Conservation (phyloP, 805 yeast genomes). For the Starmerella floris region DNA sequence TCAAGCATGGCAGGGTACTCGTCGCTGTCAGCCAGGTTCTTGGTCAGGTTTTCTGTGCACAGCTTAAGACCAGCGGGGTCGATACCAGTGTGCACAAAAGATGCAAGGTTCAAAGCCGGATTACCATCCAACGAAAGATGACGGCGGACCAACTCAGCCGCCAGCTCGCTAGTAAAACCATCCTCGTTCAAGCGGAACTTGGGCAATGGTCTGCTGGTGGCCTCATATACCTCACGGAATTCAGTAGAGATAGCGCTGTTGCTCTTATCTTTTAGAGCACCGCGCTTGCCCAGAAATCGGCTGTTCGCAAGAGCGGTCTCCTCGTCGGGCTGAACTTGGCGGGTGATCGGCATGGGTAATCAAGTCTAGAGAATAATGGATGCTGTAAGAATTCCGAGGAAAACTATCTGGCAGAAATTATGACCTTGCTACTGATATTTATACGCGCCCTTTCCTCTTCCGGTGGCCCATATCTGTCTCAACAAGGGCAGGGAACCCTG, state of each 20-base stretch:
- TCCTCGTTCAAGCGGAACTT: conserved; percentile 48
- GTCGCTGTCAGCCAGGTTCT: conserved; percentile 84
- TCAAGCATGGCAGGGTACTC: conserved; percentile 81
- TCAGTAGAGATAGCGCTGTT: neutral
- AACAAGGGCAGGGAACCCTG: too few relatives aligned
- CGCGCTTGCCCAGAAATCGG: neutral
- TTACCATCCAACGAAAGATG: conserved; percentile 73
- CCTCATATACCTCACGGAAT: neutral
- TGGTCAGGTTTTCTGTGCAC: conserved; percentile 57
- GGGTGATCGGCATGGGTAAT: conserved; percentile 10
- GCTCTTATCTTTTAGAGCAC: neutral
- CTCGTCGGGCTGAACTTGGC: conserved; percentile 12
- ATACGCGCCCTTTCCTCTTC: too few relatives aligned
- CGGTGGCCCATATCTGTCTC: too few relatives aligned
- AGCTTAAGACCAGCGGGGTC: conserved; percentile 43
- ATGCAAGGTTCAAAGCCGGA: conserved; percentile 73
- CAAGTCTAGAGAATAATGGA: too few relatives aligned
- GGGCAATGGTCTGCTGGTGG: conserved; percentile 26
- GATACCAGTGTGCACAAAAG: conserved; percentile 69
- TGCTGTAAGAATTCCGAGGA: too few relatives aligned
- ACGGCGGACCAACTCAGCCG: conserved; percentile 53
- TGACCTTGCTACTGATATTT: too few relatives aligned
- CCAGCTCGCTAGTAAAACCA: conserved; percentile 40
- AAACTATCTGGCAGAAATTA: too few relatives aligned
- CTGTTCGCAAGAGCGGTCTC: conserved; percentile 5